Percentiles rank a stretch among this genome's conserved stretches.
phyloP scores from a whole-genome alignment of 495 filamentous ascomycete species.

The Pyrenula aspistea region DNA sequence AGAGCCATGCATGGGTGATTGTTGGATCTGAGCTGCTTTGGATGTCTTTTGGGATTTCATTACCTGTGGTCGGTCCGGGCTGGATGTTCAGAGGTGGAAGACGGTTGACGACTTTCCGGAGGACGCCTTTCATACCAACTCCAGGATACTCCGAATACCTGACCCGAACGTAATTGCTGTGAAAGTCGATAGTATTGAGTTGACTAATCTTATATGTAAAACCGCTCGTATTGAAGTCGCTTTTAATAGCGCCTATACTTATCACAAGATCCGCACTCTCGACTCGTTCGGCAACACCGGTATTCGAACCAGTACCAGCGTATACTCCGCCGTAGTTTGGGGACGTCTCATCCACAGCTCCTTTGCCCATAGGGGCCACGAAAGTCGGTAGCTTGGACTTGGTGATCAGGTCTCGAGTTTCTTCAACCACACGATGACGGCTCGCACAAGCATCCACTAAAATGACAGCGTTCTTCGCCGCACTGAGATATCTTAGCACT shows the following conservation, averaged over 20 bases:
- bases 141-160: conserved; percentile 76
- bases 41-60: conserved; percentile 45
- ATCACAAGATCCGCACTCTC: conserved; percentile 76
- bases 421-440: conserved; percentile 62
- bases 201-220: conserved; percentile 78
- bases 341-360: conserved; percentile 68
- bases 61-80: conserved; percentile 27
- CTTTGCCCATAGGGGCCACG: conserved; percentile 87
- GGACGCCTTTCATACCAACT: conserved; percentile 75
- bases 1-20: conserved; percentile 80
- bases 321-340: conserved; percentile 78
- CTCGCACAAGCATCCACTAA: conserved; percentile 88
- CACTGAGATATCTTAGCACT: conserved; percentile 63
- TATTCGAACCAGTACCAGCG: conserved; percentile 64
- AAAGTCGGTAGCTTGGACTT: conserved; percentile 71
- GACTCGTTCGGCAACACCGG: conserved; percentile 58
- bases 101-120: conserved; percentile 56
- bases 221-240: conserved; percentile 84
- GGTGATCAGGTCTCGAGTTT: conserved; percentile 65
- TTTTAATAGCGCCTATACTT: conserved; percentile 71
- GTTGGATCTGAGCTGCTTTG: conserved; percentile 27
- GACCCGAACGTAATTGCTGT: conserved; percentile 63
- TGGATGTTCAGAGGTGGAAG: conserved; percentile 44
- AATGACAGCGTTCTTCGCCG: conserved; percentile 66
- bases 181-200: conserved; percentile 78